phyloP scores from a whole-genome alignment of 2,329 filamentous ascomycete genomes.

The Ceratocystis albifundus region DNA sequence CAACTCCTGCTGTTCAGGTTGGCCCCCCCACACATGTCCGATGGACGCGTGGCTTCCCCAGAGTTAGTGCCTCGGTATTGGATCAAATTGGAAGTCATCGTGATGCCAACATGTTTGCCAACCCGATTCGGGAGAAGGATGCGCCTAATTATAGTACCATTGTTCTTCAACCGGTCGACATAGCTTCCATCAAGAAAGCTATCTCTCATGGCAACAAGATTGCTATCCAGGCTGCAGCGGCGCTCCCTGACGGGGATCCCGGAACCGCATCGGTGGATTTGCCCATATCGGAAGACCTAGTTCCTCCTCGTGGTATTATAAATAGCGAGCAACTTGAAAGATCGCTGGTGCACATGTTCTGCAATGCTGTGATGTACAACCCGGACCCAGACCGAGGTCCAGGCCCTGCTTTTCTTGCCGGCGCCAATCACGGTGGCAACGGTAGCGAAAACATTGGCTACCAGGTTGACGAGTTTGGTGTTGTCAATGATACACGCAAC shows the following conservation, averaged over 20 bases:
- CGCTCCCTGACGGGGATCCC: conserved; percentile 47
- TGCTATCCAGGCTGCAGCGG: conserved; percentile 48
- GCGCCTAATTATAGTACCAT: conserved; percentile 65
- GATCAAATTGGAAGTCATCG: conserved; percentile 68
- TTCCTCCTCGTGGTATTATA: conserved; percentile 80
- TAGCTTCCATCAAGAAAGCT: conserved; percentile 64
- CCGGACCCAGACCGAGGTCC: conserved; percentile 64
- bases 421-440: conserved; percentile 29
- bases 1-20: conserved; percentile 29
- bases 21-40: conserved; percentile 54
- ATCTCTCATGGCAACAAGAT: conserved; percentile 61
- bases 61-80: conserved; percentile 59
- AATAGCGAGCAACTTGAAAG: conserved; percentile 88
- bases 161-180: conserved; percentile 62
- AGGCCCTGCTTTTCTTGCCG: conserved; percentile 47
- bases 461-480: conserved; percentile 66
- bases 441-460: conserved; percentile 43
- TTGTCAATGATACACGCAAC: conserved; percentile 75
- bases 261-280: conserved; percentile 49
- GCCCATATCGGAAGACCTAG: conserved; percentile 60
- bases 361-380: conserved; percentile 98
- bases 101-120: conserved; percentile 67
- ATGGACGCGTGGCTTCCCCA: conserved; percentile 64
- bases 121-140: conserved; percentile 60
- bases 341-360: conserved; percentile 92